phyloP scores from a whole-genome alignment of 208 protist genomes.

The Trichomonas tenax region DNA sequence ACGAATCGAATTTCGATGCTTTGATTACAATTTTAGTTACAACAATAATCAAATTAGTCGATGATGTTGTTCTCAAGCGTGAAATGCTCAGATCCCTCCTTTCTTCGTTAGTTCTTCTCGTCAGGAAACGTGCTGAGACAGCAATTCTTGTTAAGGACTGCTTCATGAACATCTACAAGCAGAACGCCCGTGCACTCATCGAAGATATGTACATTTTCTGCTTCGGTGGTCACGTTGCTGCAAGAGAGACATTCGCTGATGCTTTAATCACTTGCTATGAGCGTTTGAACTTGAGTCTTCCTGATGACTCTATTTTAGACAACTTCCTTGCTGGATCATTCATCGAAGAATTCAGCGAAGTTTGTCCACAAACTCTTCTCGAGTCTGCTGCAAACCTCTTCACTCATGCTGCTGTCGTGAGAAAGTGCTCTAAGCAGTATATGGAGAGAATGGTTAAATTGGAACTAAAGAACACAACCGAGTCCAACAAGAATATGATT shows the following conservation, averaged over 20 bases:
- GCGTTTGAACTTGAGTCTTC: not conserved
- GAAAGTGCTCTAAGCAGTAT: not conserved
- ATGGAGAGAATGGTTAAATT: not conserved
- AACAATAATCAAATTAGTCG: not conserved
- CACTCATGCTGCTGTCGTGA: not conserved
- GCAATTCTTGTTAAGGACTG: not conserved
- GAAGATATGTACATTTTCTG: not conserved
- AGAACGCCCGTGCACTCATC: not conserved
- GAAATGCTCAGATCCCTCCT: not conserved
- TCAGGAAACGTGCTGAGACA: not conserved
- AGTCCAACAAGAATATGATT: not conserved
- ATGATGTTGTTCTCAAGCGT: not conserved
- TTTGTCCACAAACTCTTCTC: not conserved
- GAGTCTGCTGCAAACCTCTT: not conserved
- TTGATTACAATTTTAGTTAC: not conserved
- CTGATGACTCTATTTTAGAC: not conserved
- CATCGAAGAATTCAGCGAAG: not conserved
- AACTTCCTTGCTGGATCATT: not conserved
- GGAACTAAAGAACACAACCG: not conserved
- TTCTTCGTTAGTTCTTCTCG: not conserved
- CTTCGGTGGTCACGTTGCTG: not conserved
- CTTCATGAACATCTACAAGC: not conserved
- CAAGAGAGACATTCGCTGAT: not conserved
- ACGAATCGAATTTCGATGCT: not conserved
- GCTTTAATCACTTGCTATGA: not conserved